phyloP scores from a whole-genome alignment of 306 rosid genomes.

The Rosa multiflora region DNA sequence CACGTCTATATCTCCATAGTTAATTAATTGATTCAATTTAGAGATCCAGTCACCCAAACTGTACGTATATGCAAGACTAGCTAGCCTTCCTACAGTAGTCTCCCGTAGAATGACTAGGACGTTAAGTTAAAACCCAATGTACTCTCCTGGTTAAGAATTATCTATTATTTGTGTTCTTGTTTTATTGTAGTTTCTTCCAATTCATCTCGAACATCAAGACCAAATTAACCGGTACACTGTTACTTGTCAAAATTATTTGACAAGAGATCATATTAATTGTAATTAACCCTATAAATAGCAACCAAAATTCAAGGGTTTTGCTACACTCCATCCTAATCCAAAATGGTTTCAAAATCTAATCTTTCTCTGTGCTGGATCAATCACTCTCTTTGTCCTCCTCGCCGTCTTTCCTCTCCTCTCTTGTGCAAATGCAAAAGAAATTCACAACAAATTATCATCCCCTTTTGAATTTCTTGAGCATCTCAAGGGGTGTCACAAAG shows the following conservation, averaged over 20 bases:
- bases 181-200: background rate
- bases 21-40: no score
- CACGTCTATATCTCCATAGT: background rate
- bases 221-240: no score
- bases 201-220: background rate
- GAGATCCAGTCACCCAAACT: background rate
- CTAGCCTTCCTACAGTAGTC: background rate
- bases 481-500: conserved; percentile 35
- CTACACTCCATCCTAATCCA: background rate
- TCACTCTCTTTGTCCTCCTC: background rate
- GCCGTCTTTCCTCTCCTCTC: background rate
- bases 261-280: no score
- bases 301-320: background rate
- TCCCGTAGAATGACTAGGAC: no score
- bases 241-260: no score
- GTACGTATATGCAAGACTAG: background rate
- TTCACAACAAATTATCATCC: conserved; percentile 5
- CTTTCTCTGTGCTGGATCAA: background rate
- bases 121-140: no score
- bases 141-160: no score
- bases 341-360: conserved; percentile 22
- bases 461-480: conserved; percentile 30
- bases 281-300: background rate
- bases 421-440: background rate
- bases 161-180: background rate